Conservation (phyloP, 2,329 filamentous ascomycete genomes). For the Ophiocordyceps robertsii region DNA sequence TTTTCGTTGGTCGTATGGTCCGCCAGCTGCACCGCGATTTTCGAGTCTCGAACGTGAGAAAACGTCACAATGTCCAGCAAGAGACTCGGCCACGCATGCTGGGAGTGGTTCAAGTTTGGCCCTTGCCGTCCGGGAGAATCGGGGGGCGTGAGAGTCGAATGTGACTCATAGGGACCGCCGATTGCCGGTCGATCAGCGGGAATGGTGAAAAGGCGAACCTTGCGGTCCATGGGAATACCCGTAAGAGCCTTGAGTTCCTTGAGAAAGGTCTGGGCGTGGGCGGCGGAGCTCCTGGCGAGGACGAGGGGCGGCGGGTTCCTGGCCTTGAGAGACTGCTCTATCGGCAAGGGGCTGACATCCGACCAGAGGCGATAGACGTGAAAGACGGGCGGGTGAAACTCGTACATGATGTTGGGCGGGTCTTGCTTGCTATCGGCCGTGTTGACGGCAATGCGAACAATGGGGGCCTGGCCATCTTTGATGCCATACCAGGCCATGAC, state of each 20-base stretch:
- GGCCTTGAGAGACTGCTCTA: constrained; percentile 47
- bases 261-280: constrained; percentile 61
- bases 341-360: constrained; percentile 38
- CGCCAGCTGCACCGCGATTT: constrained; percentile 11
- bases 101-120: constrained; percentile 7
- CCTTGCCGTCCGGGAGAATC: constrained; percentile 22
- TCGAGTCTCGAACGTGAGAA: constrained; percentile 15
- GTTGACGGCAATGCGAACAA: constrained; percentile 67
- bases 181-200: constrained; percentile 25
- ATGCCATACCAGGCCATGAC: constrained; percentile 75
- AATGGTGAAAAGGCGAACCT: constrained; percentile 66
- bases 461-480: constrained; percentile 53
- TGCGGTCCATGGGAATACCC: constrained; percentile 54
- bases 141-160: constrained; percentile 23
- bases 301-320: constrained; percentile 47
- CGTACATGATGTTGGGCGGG: constrained; percentile 60
- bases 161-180: constrained; percentile 17
- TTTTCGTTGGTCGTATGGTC: constrained; percentile 64
- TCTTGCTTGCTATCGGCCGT: constrained; percentile 32
- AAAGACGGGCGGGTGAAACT: constrained; percentile 75
- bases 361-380: constrained; percentile 69
- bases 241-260: constrained; percentile 56
- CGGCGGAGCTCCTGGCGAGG: constrained; percentile 58
- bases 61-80: constrained; percentile 42
- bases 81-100: constrained; percentile 26